Base-by-base conservation (phyloP, 768 basidiomycete species). In the Coprinellus aureogranulatus region DNA sequence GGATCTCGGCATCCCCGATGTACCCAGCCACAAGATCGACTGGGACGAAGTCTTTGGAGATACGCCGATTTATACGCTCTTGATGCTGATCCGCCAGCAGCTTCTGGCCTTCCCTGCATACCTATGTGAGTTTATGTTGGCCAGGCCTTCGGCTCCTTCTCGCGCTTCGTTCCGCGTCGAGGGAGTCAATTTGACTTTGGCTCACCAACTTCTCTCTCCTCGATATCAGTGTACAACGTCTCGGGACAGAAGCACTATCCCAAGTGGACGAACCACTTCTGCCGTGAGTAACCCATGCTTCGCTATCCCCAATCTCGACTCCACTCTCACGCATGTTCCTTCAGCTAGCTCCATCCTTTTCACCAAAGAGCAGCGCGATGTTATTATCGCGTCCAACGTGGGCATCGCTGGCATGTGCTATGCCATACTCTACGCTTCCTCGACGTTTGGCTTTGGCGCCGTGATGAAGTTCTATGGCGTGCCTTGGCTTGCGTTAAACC, bases 241-340 rank as follows among this genome's bases (percentile, higher is more conserved):
- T 85, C 84, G 23, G 83, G 84, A 2, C 84, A 83, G 62, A 82
- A 82, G 63, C 67, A 63, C 23, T 84, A 86, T 63, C 82, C 83
- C 1, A 78, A 80, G 61, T 79, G 81, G 77, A 85, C 85, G n/a
- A 86, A 85, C 61, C 86, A 87, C 62, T 86, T 85, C 62, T 72
- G 84, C 67, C 84, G 83, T 85, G 56, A 69, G 82, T 73, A 12
- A 50, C 9, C 58, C 47, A 40, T 54, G 25, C n/a, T 6, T 25
- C 46, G 22, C 42, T 20, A n/a, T n/a, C n/a, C n/a, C n/a, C n/a
- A n/a, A n/a, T n/a, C n/a, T 28, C 37, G 12, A 31, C 34, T 48
- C 41, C 26, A 27, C 40, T 28, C 22, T 54, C 40, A 27, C n/a
- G 48, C 39, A 37, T 44, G 44, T 25, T 50, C 18, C 48, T 46